Percentiles rank a stretch among this genome's conserved stretches.
These are phyloP conservation scores for Plasmopara muralis DNA, from an alignment of 352 stramenopile genomes.

Conservation along the genomic window DNA sequence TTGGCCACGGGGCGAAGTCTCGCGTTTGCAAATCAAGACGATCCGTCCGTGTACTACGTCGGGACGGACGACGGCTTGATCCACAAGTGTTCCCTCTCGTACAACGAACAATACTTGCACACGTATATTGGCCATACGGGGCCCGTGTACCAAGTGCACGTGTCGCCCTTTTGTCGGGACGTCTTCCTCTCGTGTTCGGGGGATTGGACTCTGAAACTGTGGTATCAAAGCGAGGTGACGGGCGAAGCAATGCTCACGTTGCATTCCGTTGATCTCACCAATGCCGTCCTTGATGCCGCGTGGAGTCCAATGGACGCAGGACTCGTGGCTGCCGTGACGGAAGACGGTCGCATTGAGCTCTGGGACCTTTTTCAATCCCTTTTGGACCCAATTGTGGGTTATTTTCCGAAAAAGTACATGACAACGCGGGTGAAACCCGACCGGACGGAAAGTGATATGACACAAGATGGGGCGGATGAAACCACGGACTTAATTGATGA, in stretches of 20 bases:
- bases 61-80: constrained; percentile 89
- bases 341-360: constrained; percentile 88
- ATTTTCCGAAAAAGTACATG: constrained; percentile 59
- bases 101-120: constrained; percentile 92
- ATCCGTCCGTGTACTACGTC: constrained; percentile 85
- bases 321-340: constrained; percentile 79
- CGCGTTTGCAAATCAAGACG: constrained; percentile 68
- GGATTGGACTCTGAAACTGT: constrained; percentile 88
- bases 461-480: constrained; percentile 7
- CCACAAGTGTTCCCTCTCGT: constrained; percentile 89
- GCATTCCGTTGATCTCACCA: constrained; percentile 64
- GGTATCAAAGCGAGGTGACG: constrained; percentile 49
- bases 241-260: constrained; percentile 55
- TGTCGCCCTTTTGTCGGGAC: constrained; percentile 80
- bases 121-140: constrained; percentile 85
- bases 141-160: constrained; percentile 85
- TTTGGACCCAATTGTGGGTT: constrained; percentile 76
- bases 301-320: constrained; percentile 83
- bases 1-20: constrained; percentile 84
- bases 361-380: constrained; percentile 85
- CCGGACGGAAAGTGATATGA: constrained; percentile 5
- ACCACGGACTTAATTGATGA: constrained; percentile 12
- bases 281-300: constrained; percentile 76
- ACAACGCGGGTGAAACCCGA: constrained; percentile 1
- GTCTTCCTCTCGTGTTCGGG: constrained; percentile 85